These are phyloP conservation scores for Periglandula ipomoeae DNA, from an alignment of 2,329 filamentous ascomycete species.

Conservation along the genomic window DNA sequence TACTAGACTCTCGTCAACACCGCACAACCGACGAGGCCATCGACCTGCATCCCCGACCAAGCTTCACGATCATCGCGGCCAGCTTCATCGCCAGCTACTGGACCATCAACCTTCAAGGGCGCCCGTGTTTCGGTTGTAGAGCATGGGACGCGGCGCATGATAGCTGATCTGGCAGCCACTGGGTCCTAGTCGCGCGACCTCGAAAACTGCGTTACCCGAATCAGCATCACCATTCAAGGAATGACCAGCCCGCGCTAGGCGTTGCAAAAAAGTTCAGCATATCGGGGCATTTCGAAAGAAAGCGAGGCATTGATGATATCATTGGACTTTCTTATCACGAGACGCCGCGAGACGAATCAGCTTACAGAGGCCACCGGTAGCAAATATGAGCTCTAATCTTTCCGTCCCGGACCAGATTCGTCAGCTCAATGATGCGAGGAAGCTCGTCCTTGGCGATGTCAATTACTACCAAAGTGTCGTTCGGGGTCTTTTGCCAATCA, in stretches of 20 bases:
- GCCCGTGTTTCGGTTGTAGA: background rate
- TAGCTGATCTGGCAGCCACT: background rate
- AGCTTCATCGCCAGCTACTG: background rate
- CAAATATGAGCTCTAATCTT: conserved; percentile 44
- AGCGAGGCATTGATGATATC: background rate
- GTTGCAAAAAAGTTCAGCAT: conserved; percentile 2
- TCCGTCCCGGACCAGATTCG: conserved; percentile 68
- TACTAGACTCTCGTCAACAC: background rate
- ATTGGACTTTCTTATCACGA: background rate
- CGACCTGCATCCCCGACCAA: background rate
- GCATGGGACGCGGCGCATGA: conserved; percentile 5
- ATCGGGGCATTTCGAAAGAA: background rate
- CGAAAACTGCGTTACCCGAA: background rate
- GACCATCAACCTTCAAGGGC: background rate
- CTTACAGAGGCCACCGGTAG: conserved; percentile 11
- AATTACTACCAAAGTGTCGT: conserved; percentile 88
- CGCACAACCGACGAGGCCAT: background rate
- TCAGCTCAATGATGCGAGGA: conserved; percentile 84
- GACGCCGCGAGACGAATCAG: background rate
- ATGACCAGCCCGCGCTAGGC: conserved; percentile 1
- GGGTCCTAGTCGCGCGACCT: conserved; percentile 3
- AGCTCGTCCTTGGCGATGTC: conserved; percentile 78
- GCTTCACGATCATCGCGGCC: background rate
- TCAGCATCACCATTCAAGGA: background rate
- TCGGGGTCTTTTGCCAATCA: conserved; percentile 84